phyloP scores from a whole-genome alignment of 2,329 filamentous ascomycete genomes.

The Daldinia sp. region DNA sequence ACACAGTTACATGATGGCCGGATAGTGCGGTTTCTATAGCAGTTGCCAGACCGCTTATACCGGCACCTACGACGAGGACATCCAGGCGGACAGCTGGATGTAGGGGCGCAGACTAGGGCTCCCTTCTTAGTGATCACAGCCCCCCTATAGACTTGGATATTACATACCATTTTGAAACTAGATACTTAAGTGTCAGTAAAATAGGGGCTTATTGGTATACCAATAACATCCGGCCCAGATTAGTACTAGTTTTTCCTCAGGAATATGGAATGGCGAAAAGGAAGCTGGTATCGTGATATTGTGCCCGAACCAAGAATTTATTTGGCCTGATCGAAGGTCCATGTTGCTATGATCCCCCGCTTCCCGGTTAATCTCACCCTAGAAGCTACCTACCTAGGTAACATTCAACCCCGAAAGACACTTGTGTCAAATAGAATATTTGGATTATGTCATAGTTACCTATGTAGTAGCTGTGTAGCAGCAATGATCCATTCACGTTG shows the following conservation, averaged over 20 bases:
- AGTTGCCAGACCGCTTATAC: conserved; percentile 53
- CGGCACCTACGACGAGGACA: conserved; percentile 54
- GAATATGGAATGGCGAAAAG: background rate
- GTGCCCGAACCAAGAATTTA: background rate
- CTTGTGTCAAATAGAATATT: too few species aligned
- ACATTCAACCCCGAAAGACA: background rate
- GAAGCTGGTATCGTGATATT: background rate
- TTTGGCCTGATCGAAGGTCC: background rate
- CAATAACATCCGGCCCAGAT: background rate
- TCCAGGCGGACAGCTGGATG: conserved; percentile 39
- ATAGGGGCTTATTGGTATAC: background rate
- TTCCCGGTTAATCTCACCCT: conserved; percentile 9
- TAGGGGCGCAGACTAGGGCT: conserved; percentile 1
- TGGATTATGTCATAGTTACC: too few species aligned
- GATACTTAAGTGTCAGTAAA: background rate
- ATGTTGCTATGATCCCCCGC: conserved; percentile 5
- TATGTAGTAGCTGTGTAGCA: too few species aligned
- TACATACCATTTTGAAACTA: conserved; percentile 17
- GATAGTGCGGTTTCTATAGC: conserved; percentile 50
- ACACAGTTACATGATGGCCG: conserved; percentile 52
- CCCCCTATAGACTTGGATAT: background rate
- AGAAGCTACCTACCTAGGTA: background rate
- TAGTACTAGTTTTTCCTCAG: background rate
- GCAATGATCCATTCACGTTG: background rate
- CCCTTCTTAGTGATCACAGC: background rate